Percentiles rank a stretch among this genome's conserved stretches.
These are phyloP conservation scores for Stagonosporopsis vannaccii DNA, from an alignment of 2,329 filamentous ascomycete genomes.

Conservation along the genomic window DNA sequence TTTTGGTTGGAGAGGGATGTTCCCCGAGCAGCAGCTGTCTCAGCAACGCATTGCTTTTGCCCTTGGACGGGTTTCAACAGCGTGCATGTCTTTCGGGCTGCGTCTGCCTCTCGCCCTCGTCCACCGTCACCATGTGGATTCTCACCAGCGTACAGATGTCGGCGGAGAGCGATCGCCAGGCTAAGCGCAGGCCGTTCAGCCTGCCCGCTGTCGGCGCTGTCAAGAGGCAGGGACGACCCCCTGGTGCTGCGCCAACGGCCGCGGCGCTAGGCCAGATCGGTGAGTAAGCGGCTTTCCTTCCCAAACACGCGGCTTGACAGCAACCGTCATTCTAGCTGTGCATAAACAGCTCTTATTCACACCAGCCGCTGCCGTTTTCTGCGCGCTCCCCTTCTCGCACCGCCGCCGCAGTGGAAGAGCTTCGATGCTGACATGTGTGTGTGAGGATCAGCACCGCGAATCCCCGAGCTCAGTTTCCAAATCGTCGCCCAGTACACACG, in stretches of 20 bases:
- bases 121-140: slow-evolving; percentile 12
- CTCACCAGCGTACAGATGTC: slow-evolving; percentile 15
- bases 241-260: not conserved
- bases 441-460: slow-evolving; percentile 26
- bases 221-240: slow-evolving; percentile 14
- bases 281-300: slow-evolving; percentile 20
- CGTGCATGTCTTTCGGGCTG: not conserved
- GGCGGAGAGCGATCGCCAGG: slow-evolving; percentile 3
- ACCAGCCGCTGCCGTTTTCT: slow-evolving; percentile 17
- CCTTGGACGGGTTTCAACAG: slow-evolving; percentile 9
- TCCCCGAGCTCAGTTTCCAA: slow-evolving; percentile 32
- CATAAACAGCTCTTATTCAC: slow-evolving; percentile 30
- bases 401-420: not conserved
- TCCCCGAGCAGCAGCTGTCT: slow-evolving; percentile 24
- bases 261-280: slow-evolving; percentile 16
- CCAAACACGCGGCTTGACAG: slow-evolving; percentile 32
- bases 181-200: slow-evolving; percentile 8
- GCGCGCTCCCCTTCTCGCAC: slow-evolving; percentile 6
- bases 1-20: slow-evolving; percentile 19
- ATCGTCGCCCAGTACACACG: slow-evolving; percentile 22
- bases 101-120: not conserved
- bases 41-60: slow-evolving; percentile 19
- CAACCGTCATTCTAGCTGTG: slow-evolving; percentile 22
- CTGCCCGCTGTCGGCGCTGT: slow-evolving; percentile 16
- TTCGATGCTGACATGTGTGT: slow-evolving; percentile 30